Evolutionary conservation across 345 rosid genomes (phyloP).

Genomic region (Sonneratia caseolaris): DNA sequence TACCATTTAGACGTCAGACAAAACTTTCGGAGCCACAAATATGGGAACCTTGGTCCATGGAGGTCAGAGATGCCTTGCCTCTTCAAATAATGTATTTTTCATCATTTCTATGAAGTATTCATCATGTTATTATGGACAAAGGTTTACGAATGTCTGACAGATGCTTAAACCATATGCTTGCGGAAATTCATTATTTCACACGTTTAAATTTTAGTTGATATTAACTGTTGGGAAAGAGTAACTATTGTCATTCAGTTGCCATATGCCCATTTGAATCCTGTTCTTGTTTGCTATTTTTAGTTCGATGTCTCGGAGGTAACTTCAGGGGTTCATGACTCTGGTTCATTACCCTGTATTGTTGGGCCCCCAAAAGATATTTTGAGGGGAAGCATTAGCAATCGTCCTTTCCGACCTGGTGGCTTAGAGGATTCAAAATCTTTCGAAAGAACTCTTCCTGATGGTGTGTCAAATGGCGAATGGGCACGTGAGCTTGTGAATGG

Average conservation of each 20-base stretch:
- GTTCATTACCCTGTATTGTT: slow-evolving; percentile 46
- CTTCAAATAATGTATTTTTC: neutral
- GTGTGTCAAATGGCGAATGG: slow-evolving; percentile 77
- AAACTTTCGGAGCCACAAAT: slow-evolving; percentile 44
- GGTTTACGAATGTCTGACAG: neutral
- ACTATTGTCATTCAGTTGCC: neutral
- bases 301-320: slow-evolving; percentile 72
- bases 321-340: slow-evolving; percentile 54
- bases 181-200: neutral
- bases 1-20: slow-evolving; percentile 55
- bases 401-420: slow-evolving; percentile 96
- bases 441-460: slow-evolving; percentile 60
- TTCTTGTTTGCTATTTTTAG: slow-evolving; percentile 38
- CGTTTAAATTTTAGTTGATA: slow-evolving; percentile 7
- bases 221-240: slow-evolving; percentile 12
- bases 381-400: slow-evolving; percentile 82
- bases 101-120: neutral
- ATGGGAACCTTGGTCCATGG: slow-evolving; percentile 15
- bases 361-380: slow-evolving; percentile 71
- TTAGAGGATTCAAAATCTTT: slow-evolving; percentile 56
- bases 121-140: too few species aligned
- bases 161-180: neutral
- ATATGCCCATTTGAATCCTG: neutral
- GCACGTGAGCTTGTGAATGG: slow-evolving; percentile 60
- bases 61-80: slow-evolving; percentile 8